These are phyloP conservation scores for Onygena corvina DNA, from an alignment of 2,329 filamentous ascomycete species.

Conservation along the genomic window DNA sequence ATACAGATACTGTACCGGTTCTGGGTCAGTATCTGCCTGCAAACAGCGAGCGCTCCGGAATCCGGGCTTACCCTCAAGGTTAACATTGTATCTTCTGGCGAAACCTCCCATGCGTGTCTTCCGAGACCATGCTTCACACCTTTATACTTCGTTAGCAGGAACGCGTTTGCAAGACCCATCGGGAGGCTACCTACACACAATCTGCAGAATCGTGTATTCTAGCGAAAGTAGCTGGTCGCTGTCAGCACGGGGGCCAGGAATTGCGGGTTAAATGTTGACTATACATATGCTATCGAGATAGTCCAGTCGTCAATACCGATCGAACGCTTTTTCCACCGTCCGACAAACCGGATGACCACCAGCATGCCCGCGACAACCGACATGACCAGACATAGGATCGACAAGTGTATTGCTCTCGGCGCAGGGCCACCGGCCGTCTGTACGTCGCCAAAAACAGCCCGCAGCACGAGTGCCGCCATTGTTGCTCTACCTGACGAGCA, in stretches of 20 bases:
- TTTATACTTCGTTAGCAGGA: neutral
- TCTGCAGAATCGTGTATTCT: conserved; percentile 5
- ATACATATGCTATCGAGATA: conserved; percentile 18
- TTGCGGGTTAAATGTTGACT: neutral
- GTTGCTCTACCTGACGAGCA: too few relatives aligned
- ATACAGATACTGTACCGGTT: conserved; percentile 7
- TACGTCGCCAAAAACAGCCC: neutral
- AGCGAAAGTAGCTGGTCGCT: conserved; percentile 6
- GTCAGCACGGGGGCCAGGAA: neutral
- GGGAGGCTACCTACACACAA: conserved; percentile 5
- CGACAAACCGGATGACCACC: conserved; percentile 16
- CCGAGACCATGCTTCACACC: conserved; percentile 25
- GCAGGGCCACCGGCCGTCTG: neutral
- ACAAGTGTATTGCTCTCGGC: neutral
- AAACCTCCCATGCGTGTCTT: conserved; percentile 15
- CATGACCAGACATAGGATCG: conserved; percentile 11
- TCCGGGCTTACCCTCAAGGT: conserved; percentile 8
- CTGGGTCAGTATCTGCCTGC: too few relatives aligned
- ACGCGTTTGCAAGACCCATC: neutral
- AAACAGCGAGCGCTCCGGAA: too few relatives aligned
- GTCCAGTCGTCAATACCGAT: conserved; percentile 20
- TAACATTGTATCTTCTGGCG: neutral
- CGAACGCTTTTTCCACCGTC: conserved; percentile 15
- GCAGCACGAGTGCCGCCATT: neutral
- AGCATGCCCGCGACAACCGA: conserved; percentile 17